phyloP scores from a whole-genome alignment of 108 stramenopile genomes.

The Licmophora abbreviata region DNA sequence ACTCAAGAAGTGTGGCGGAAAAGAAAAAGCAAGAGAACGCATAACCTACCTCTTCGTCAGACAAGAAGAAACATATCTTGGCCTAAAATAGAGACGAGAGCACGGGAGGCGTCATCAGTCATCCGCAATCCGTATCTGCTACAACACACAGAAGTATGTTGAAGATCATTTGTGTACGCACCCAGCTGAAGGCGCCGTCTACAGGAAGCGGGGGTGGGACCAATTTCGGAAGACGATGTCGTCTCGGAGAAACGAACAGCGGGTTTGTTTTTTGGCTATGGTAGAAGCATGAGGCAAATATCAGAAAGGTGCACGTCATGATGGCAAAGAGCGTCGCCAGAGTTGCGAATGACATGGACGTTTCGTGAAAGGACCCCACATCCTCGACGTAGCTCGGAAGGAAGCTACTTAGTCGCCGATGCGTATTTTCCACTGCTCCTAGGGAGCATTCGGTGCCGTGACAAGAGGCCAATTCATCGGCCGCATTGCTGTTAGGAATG shows the following conservation, averaged over 20 bases:
- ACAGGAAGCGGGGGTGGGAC: conserved; percentile 79
- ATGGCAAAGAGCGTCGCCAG: conserved; percentile 56
- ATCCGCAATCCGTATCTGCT: background rate
- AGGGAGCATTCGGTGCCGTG: background rate
- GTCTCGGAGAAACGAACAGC: conserved; percentile 68
- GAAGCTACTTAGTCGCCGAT: conserved; percentile 53
- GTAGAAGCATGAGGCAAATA: conserved; percentile 79
- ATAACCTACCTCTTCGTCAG: conserved; percentile 87
- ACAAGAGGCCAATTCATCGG: background rate
- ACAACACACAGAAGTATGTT: no score
- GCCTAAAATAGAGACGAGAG: conserved; percentile 17
- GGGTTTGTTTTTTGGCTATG: conserved; percentile 85
- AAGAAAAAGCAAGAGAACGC: conserved; percentile 2
- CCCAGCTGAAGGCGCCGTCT: conserved; percentile 67
- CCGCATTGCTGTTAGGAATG: background rate
- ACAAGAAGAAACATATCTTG: conserved; percentile 69
- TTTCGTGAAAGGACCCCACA: conserved; percentile 37
- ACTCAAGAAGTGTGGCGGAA: background rate
- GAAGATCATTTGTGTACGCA: no score
- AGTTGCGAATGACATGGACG: conserved; percentile 75
- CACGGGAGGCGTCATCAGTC: background rate
- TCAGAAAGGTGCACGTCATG: conserved; percentile 47
- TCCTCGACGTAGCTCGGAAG: conserved; percentile 69
- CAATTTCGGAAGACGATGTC: conserved; percentile 81
- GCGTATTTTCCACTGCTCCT: background rate